A percentile compares a stretch with the other conserved stretches of the same genome.
These are phyloP conservation scores for Colletotrichum chlorophyti DNA, from an alignment of 2,329 filamentous ascomycete species.

Conservation along the genomic window DNA sequence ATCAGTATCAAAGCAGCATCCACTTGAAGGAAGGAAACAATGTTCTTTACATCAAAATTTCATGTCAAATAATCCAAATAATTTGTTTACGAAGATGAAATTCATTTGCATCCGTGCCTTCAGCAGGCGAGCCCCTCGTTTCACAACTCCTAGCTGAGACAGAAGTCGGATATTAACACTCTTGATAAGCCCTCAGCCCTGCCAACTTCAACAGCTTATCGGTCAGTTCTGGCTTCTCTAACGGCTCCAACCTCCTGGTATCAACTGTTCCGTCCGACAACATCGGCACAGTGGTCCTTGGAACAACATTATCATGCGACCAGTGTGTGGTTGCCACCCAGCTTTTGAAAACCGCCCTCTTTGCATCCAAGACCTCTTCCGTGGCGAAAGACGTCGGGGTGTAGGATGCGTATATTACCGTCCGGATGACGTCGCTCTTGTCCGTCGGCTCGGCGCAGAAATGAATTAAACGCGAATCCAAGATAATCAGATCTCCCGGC, in stretches of 20 bases:
- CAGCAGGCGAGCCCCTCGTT: too few species aligned
- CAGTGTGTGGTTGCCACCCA: constrained; percentile 38
- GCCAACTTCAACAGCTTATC: constrained; percentile 2
- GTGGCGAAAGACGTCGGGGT: constrained; percentile 43
- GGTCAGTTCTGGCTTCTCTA: constrained; percentile 7
- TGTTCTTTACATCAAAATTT: too few species aligned
- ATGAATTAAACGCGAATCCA: constrained; percentile 43
- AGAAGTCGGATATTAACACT: too few species aligned
- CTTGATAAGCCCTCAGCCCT: neutral
- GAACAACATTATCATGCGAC: constrained; percentile 45
- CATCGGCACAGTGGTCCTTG: constrained; percentile 31
- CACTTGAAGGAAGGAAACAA: too few species aligned
- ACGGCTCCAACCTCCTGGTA: neutral
- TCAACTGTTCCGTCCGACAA: constrained; percentile 31
- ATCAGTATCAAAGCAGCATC: too few species aligned
- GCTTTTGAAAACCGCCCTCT: constrained; percentile 31
- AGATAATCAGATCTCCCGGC: constrained; percentile 42
- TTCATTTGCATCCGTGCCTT: too few species aligned
- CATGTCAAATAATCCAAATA: too few species aligned
- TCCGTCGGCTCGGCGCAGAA: constrained; percentile 31
- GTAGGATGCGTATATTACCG: constrained; percentile 43
- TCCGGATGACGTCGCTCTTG: constrained; percentile 41
- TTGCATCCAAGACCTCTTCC: constrained; percentile 31
- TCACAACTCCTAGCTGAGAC: too few species aligned
- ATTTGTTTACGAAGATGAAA: too few species aligned